Percentiles rank a stretch among this genome's conserved stretches.
phyloP scores from a whole-genome alignment of 805 yeast species.

The Barnettozyma vustinii region DNA sequence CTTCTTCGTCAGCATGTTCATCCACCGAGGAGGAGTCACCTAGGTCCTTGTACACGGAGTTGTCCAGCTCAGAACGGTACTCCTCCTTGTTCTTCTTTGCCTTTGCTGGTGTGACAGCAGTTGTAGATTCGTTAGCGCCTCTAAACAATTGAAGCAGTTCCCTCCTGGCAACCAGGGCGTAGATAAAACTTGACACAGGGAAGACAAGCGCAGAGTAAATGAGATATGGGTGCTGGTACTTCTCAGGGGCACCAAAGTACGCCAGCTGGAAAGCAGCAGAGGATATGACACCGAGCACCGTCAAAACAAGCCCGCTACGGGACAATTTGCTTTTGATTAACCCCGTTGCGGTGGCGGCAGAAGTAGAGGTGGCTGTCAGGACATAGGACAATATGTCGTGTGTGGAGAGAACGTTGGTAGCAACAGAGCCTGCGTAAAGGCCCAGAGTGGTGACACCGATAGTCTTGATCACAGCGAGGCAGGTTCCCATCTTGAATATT shows the following conservation, averaged over 20 bases:
- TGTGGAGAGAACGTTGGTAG: constrained; percentile 27
- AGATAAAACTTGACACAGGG: constrained; percentile 18
- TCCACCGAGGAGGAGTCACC: constrained; percentile 24
- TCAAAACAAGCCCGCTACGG: constrained; percentile 24
- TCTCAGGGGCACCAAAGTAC: constrained; percentile 48
- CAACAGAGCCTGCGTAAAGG: constrained; percentile 48
- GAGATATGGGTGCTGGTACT: constrained; percentile 68
- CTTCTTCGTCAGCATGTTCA: constrained; percentile 13
- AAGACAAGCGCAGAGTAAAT: constrained; percentile 37
- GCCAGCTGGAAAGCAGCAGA: constrained; percentile 48
- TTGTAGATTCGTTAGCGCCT: constrained; percentile 5
- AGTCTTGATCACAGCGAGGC: constrained; percentile 52
- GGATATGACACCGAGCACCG: constrained; percentile 42
- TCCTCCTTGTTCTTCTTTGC: constrained; percentile 19
- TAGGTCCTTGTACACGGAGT: constrained; percentile 40
- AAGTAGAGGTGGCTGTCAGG: constrained; percentile 16
- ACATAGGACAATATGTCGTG: constrained; percentile 27
- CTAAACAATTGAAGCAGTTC: constrained; percentile 8
- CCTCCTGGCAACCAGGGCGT: constrained; percentile 8
- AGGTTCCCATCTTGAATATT: constrained; percentile 39
- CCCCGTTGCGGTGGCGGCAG: constrained; percentile 26
- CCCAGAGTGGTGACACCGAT: constrained; percentile 67
- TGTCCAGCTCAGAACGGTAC: constrained; percentile 38
- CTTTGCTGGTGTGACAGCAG: constrained; percentile 3
- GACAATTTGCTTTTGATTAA: constrained; percentile 16